Conservation (phyloP, 306 rosid genomes). For the Dryas alaskensis region DNA sequence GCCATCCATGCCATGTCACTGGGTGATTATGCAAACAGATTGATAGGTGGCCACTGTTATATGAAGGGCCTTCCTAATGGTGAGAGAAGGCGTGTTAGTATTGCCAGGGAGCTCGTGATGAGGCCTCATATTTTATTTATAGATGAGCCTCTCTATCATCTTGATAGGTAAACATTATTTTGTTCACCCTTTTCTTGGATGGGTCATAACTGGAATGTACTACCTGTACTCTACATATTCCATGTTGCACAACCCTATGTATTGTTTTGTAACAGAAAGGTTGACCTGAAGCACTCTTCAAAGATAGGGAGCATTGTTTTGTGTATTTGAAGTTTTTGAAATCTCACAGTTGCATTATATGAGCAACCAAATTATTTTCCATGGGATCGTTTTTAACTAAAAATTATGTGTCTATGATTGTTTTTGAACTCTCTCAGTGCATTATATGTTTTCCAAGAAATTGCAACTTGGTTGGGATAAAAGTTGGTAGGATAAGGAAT, state of each 20-base stretch:
- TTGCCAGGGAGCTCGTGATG: conserved; percentile 98
- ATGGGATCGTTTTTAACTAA: not conserved
- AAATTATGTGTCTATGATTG: not conserved
- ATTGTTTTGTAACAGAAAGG: not conserved
- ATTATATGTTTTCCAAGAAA: not conserved
- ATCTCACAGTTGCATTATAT: not conserved
- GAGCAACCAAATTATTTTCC: conserved; percentile 4
- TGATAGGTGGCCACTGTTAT: conserved; percentile 91
- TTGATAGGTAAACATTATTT: conserved; percentile 61
- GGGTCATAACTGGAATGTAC: not conserved
- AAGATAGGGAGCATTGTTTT: not conserved
- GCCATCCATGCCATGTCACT: conserved; percentile 94
- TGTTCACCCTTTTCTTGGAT: not conserved
- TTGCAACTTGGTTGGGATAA: conserved; percentile 4
- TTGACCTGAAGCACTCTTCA: not conserved
- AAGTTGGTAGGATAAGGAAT: not conserved
- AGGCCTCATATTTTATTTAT: conserved; percentile 89
- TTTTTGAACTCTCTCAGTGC: not conserved
- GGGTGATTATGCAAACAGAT: conserved; percentile 83
- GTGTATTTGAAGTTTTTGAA: no score
- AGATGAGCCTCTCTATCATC: conserved; percentile 94
- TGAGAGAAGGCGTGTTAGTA: conserved; percentile 87
- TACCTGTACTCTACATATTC: not conserved
- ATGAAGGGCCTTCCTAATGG: conserved; percentile 98
- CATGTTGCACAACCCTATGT: not conserved